A percentile compares a stretch with the other conserved stretches of the same genome.
These are phyloP conservation scores for Capsicum baccatum DNA, from an alignment of 257 asterid species.

Conservation along the genomic window DNA sequence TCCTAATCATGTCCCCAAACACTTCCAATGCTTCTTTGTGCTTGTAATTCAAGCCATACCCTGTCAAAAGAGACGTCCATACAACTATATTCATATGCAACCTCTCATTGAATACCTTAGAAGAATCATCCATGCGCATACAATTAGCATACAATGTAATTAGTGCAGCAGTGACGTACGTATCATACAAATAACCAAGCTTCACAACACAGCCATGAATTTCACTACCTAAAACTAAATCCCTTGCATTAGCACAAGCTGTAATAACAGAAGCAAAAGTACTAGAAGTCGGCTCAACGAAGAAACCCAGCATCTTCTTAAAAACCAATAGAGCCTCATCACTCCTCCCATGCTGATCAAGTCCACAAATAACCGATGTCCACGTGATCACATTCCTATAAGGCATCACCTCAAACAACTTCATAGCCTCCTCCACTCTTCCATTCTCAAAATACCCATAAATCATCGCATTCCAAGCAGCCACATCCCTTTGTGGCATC, in stretches of 20 bases:
- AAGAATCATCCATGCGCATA: constrained; percentile 52
- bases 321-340: constrained; percentile 63
- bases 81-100: constrained; percentile 66
- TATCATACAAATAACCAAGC: constrained; percentile 60
- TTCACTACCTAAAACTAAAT: constrained; percentile 57
- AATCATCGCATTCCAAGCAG: constrained; percentile 85
- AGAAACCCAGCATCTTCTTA: constrained; percentile 55
- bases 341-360: constrained; percentile 70
- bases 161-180: constrained; percentile 62
- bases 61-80: constrained; percentile 92
- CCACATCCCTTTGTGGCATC: constrained; percentile 76
- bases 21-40: constrained; percentile 65
- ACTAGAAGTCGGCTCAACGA: constrained; percentile 62
- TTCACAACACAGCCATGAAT: constrained; percentile 62
- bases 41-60: constrained; percentile 59
- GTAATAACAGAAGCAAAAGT: constrained; percentile 68
- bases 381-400: constrained; percentile 71
- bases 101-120: constrained; percentile 58
- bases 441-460: constrained; percentile 70
- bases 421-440: constrained; percentile 59
- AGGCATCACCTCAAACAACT: constrained; percentile 65
- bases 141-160: constrained; percentile 78
- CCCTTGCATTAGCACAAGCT: constrained; percentile 60
- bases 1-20: constrained; percentile 59
- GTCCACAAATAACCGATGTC: constrained; percentile 84